phyloP scores from a whole-genome alignment of 305 asterid species.

The Ilex paraguariensis region DNA sequence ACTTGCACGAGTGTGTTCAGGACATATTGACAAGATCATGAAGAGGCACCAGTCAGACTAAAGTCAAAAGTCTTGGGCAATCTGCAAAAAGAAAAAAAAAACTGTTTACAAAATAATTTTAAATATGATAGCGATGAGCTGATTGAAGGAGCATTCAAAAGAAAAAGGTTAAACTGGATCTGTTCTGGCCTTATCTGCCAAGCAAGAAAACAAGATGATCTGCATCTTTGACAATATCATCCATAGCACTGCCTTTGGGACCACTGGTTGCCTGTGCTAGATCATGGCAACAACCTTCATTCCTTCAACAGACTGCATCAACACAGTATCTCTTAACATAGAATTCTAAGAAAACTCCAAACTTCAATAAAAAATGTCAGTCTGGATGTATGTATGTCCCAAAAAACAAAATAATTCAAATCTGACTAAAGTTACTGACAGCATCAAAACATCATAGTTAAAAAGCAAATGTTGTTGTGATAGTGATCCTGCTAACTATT shows the following conservation, averaged over 20 bases:
- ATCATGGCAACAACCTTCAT: conserved; percentile 98
- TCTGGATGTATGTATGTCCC: no score
- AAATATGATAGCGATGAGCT: no score
- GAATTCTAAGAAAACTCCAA: no score
- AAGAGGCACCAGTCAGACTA: conserved; percentile 92
- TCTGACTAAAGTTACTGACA: background rate
- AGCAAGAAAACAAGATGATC: conserved; percentile 97
- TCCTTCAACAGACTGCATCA: conserved; percentile 94
- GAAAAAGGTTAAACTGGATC: background rate
- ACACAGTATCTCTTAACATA: conserved; percentile 2
- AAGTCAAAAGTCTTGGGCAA: conserved; percentile 95
- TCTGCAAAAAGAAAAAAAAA: conserved; percentile 36
- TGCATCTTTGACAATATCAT: conserved; percentile 80
- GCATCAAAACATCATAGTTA: no score
- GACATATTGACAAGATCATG: conserved; percentile 99
- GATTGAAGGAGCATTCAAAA: no score
- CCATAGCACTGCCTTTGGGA: conserved; percentile 84
- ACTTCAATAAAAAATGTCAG: no score
- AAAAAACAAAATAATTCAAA: no score
- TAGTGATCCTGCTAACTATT: no score
- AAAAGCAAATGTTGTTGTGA: no score
- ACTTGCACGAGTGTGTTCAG: conserved; percentile 99
- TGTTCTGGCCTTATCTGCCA: conserved; percentile 75
- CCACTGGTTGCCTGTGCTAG: conserved; percentile 78
- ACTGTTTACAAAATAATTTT: no score